Base-by-base conservation (phyloP, 371 early-diverging fungal species). In the Mucor mucedo region DNA sequence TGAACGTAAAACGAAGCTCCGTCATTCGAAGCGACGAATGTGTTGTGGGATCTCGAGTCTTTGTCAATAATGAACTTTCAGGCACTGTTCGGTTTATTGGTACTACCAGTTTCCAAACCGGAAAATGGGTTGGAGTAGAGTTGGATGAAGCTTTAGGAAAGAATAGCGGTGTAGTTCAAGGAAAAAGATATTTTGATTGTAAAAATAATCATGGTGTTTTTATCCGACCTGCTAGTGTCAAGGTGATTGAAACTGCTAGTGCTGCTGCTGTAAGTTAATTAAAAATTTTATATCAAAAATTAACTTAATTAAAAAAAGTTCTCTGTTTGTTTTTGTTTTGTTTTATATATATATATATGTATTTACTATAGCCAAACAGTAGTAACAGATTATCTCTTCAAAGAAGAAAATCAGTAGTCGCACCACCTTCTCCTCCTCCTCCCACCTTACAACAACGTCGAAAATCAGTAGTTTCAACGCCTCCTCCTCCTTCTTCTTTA, bases 121-220 rank as follows among this genome's bases (percentile, higher is more conserved):
- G 92, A 13, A 78, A 76, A 67, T 93, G 92, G 92, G 84, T 85
- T 54, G 92, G 93, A 32, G 69, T 92, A 21, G 89, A 89, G 52
- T 73, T 91, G 9, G 89, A 89, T 70, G 71, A 77, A 35, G 72
- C 85, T 2, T 66, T 42, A 5, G 93, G 93, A 8, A 93, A 91
- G 63, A 90, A 93, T 63, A 77, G 87, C 44, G 92, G 92, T 30
- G 76, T 85, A 3, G 90, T 92, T 42, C 74, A 87, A 39, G 90
- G 88, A 10, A 78, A 72, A 54, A 82, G 89, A 3, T 94, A 94
- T 77, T 94, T 93, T 80, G 85, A 88, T 8, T 90, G 91, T 65
- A 76, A 65, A 58, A 69, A 80, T 8, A 69, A 75, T 5, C 81
- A 86, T 65, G 95, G 93, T 47, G 80, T 93, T 28, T 94, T 94